A percentile compares a stretch with the other conserved stretches of the same genome.
Evolutionary conservation across 352 stramenopile species (phyloP).

Genomic region (Stramenopiles sp.): DNA sequence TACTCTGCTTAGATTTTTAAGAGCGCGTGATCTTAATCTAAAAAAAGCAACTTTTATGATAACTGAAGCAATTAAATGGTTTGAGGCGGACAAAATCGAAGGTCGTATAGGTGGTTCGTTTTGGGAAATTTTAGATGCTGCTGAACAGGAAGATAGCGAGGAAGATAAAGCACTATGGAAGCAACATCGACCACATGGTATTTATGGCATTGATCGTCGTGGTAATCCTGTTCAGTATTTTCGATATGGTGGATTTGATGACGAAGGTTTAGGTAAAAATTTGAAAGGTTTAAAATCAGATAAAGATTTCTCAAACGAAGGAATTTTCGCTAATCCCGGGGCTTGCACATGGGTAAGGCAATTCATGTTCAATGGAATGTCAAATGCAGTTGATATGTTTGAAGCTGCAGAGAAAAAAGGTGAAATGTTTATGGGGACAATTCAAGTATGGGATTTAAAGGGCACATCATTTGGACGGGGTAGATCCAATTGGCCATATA

Average conservation of each 20-base stretch:
- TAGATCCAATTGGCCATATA: background rate
- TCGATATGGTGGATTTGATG: background rate
- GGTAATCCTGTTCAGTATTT: background rate
- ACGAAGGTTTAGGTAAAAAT: background rate
- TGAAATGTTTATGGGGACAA: background rate
- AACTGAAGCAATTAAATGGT: background rate
- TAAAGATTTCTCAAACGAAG: background rate
- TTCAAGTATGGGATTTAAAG: constrained; percentile 5
- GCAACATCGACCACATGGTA: background rate
- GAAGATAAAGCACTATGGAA: too few species aligned
- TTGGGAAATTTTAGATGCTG: background rate
- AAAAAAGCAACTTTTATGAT: background rate
- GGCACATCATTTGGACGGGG: background rate
- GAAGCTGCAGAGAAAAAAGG: background rate
- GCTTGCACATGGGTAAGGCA: background rate
- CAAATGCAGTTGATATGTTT: background rate
- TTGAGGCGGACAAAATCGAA: background rate
- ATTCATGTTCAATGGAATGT: background rate
- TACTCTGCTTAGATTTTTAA: background rate
- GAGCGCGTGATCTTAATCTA: background rate
- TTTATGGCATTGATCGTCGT: background rate
- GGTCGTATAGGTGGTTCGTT: background rate
- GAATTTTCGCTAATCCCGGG: background rate
- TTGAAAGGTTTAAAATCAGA: background rate
- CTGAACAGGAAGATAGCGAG: background rate